Percentiles rank a stretch among this genome's conserved stretches.
These are phyloP conservation scores for Plasmodium reichenowi DNA, from an alignment of 169 alveolate genomes.

Conservation along the genomic window DNA sequence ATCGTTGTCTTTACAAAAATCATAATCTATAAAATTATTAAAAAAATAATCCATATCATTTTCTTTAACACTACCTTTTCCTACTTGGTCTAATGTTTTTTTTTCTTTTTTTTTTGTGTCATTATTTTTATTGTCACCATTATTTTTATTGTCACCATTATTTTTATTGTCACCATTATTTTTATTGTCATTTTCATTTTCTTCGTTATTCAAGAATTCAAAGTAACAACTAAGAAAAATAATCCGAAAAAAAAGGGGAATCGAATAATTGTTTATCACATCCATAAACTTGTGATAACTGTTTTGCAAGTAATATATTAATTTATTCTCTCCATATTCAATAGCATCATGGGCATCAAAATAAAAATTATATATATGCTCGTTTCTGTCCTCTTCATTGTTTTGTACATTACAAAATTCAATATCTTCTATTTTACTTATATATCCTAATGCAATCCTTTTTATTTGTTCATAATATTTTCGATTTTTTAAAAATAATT, in stretches of 20 bases:
- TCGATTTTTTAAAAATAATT: constrained; percentile 62
- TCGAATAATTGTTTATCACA: constrained; percentile 54
- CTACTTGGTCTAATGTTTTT: background rate
- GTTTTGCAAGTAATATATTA: constrained; percentile 67
- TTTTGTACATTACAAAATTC: constrained; percentile 45
- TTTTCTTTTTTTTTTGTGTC: background rate
- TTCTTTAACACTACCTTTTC: background rate
- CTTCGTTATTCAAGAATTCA: constrained; percentile 36
- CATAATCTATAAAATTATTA: constrained; percentile 42
- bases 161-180: background rate
- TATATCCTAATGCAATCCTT: constrained; percentile 50
- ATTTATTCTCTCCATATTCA: constrained; percentile 68
- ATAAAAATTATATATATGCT: constrained; percentile 56
- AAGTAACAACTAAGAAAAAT: constrained; percentile 66
- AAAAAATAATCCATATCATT: background rate
- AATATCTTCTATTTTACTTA: constrained; percentile 65
- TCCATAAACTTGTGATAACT: constrained; percentile 68
- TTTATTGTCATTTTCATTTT: background rate
- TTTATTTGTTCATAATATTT: constrained; percentile 68
- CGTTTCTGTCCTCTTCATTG: constrained; percentile 16
- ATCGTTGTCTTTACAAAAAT: constrained; percentile 37
- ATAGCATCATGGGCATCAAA: constrained; percentile 69
- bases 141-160: background rate
- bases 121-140: background rate
- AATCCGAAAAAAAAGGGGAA: constrained; percentile 62